A percentile compares a stretch with the other conserved stretches of the same genome.
Conservation (phyloP, 164 flowering plant genomes). For the Brasenia schreberi region DNA sequence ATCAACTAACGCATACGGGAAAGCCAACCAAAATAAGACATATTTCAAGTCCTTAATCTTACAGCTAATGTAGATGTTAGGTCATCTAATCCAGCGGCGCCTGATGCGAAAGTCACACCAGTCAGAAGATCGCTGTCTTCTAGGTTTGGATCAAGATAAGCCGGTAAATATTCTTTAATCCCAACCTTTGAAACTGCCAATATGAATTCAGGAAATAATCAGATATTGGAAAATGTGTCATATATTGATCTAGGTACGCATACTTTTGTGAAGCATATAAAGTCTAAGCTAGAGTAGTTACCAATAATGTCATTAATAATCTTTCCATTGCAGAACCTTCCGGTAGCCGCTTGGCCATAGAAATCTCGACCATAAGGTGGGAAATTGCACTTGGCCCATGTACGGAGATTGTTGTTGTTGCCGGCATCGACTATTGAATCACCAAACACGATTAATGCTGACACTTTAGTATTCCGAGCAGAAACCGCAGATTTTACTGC, state of each 20-base stretch:
- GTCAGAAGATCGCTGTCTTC: slow-evolving; percentile 35
- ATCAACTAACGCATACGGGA: background rate
- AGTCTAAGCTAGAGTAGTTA: background rate
- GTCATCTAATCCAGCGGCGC: slow-evolving; percentile 61
- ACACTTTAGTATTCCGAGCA: slow-evolving; percentile 8
- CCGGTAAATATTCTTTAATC: slow-evolving; percentile 32
- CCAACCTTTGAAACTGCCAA: slow-evolving; percentile 35
- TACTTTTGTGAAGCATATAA: background rate
- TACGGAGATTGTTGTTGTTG: slow-evolving; percentile 20
- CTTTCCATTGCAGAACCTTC: slow-evolving; percentile 43
- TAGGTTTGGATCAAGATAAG: slow-evolving; percentile 49
- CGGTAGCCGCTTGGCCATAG: slow-evolving; percentile 24
- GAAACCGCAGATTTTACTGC: background rate
- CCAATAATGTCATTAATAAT: slow-evolving; percentile 19
- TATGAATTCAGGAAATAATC: background rate
- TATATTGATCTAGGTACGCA: background rate
- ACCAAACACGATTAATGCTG: slow-evolving; percentile 33
- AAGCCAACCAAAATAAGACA: no score
- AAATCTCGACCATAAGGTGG: slow-evolving; percentile 45
- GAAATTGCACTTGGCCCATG: slow-evolving; percentile 21
- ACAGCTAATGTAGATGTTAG: slow-evolving; percentile 42
- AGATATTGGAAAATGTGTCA: no score
- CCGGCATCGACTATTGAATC: slow-evolving; percentile 47
- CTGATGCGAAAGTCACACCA: slow-evolving; percentile 69
- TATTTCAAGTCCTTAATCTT: background rate